phyloP scores from a whole-genome alignment of 805 yeast species.

The Kazachstania psychrophila region DNA sequence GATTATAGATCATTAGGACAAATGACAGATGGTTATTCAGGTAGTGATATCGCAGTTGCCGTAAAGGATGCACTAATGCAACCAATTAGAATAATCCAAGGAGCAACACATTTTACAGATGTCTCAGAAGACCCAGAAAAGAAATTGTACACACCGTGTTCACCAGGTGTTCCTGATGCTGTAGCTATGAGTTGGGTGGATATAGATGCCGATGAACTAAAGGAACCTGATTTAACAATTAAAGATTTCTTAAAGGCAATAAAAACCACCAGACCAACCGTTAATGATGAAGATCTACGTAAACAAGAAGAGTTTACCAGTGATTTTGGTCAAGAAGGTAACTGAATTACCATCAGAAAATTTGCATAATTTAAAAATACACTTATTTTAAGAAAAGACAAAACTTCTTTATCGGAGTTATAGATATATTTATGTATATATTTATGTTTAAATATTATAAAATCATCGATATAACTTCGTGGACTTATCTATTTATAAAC shows the following conservation, averaged over 20 bases:
- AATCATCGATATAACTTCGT: background rate
- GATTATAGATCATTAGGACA: slow-evolving; percentile 76
- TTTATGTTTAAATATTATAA: background rate
- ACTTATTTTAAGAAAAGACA: too few relatives aligned
- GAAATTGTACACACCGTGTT: slow-evolving; percentile 73
- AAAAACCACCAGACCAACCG: slow-evolving; percentile 89
- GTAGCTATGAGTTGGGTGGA: slow-evolving; percentile 90
- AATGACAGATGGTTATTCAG: slow-evolving; percentile 95
- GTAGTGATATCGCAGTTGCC: slow-evolving; percentile 93
- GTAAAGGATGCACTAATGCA: slow-evolving; percentile 97
- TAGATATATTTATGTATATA: background rate
- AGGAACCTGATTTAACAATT: slow-evolving; percentile 81
- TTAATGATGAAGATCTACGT: slow-evolving; percentile 70
- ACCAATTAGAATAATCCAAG: slow-evolving; percentile 90
- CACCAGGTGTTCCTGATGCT: slow-evolving; percentile 91
- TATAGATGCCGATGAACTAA: slow-evolving; percentile 76
- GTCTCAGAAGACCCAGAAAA: slow-evolving; percentile 33
- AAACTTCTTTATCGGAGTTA: too few relatives aligned
- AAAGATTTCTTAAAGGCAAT: slow-evolving; percentile 92
- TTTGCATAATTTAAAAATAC: background rate
- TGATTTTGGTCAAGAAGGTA: slow-evolving; percentile 97
- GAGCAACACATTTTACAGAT: slow-evolving; percentile 87
- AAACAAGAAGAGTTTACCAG: slow-evolving; percentile 81
- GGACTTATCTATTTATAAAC: slow-evolving; percentile 19
- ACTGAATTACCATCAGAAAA: background rate